Base-by-base conservation (phyloP, 2,329 filamentous ascomycete genomes). In the Epichloe uncinata region DNA sequence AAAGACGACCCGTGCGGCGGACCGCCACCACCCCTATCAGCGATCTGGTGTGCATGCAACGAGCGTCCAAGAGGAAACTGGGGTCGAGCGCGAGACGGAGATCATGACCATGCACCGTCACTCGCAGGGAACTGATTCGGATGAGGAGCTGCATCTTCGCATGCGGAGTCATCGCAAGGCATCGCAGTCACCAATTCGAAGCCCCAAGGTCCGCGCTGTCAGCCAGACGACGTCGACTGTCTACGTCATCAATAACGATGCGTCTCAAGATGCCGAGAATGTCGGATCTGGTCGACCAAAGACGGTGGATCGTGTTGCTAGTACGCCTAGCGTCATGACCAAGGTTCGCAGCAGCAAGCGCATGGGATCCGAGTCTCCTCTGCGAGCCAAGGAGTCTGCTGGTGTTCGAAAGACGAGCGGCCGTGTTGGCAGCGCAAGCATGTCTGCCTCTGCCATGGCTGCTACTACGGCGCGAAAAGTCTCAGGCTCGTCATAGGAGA, bases 71-170 rank as follows among this genome's bases (percentile, higher is more conserved):
- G 78, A 78, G 54, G 70, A 77, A 53, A 74, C 77, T 42, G 73
- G 71, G 34, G 63, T 77, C 57, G 69, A 75, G 61, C 64, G 78
- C 60, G 75, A 82, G 52, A 77, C 77, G 0, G 83, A 87, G 61
- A 66, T 79, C 51, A 69, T 81, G 47, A 72, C 75, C 41, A 75
- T 78, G 42, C 74, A 84, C 58, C 81, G 79, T 35, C 74, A 77
- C 40, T 82, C 79, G 13, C 74, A 76, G 16, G 77, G 75, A 42
- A 72, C 72, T 44, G 86, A 93, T 62, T 85, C 84, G 18, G 89
- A 95, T 53, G 87, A 95, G 61, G 88, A 95, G 63, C 78, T 80
- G 59, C 84, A 89, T 60, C 69, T 95, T 43, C 84, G 88, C 46
- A 81, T 87, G 74, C 78, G 78, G 55, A 78, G 79, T 51, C 79